phyloP scores from a whole-genome alignment of 495 filamentous ascomycete genomes.

The Sabuloglossum arenarium region DNA sequence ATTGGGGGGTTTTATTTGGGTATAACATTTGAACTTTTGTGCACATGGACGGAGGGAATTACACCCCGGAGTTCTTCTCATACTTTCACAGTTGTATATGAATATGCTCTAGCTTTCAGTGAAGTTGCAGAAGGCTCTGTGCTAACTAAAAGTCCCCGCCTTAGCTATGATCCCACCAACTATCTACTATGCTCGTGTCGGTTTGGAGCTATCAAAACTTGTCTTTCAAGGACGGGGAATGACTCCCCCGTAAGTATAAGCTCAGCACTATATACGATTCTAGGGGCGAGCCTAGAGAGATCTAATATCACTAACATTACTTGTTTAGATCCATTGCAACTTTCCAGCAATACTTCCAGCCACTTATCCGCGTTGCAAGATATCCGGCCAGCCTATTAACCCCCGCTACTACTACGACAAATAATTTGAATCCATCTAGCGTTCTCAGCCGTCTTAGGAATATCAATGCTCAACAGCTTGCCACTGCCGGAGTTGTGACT shows the following conservation, averaged over 20 bases:
- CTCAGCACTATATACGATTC: no score
- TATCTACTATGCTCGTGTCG: constrained; percentile 81
- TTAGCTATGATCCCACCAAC: constrained; percentile 68
- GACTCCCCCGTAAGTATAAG: constrained; percentile 68
- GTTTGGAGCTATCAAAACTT: constrained; percentile 63
- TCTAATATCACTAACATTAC: neutral
- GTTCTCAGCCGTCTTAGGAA: constrained; percentile 45
- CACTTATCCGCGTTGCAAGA: constrained; percentile 39
- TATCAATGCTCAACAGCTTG: constrained; percentile 44
- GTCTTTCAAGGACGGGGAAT: constrained; percentile 81
- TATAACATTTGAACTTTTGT: neutral
- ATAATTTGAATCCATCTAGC: constrained; percentile 22
- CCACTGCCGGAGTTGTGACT: constrained; percentile 46
- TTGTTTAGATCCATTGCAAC: constrained; percentile 45
- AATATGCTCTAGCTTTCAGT: neutral
- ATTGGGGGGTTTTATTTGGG: neutral
- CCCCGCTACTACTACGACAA: constrained; percentile 23
- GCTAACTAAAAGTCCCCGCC: neutral
- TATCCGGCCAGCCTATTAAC: constrained; percentile 33
- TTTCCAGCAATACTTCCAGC: constrained; percentile 76
- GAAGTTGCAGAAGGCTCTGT: neutral
- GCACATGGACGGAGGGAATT: neutral
- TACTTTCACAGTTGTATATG: neutral
- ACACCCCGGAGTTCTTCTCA: neutral
- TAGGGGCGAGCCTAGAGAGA: neutral